Base-by-base conservation (phyloP, 2,329 filamentous ascomycete genomes). In the Hypoxylon sp. region DNA sequence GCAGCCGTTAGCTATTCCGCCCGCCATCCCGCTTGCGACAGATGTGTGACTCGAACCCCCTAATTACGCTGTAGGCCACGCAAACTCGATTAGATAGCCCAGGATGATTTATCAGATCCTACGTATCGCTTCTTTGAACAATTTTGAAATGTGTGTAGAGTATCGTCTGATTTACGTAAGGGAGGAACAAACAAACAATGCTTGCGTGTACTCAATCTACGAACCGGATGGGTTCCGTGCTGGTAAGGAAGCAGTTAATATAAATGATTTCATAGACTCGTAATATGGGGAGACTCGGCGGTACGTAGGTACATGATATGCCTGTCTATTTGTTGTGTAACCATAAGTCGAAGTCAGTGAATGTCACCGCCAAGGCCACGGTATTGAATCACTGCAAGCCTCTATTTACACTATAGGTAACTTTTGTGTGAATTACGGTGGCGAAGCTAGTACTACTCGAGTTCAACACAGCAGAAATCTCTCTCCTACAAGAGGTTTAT, bases 91-190 rank as follows among this genome's bases (percentile, higher is more conserved):
- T 21, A 44, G 2, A 44, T 8, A 11, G 17, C 39, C 21, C 13
- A 47, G 7, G 29, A 50, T 62, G 59, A 51, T 46, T n/a, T 50
- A 42, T 62, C 51, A 50, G 5, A 62, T 50, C 44, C 11, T 6
- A 39, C 17, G 27, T 56, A 56, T n/a, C 29, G 17, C 17, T 13
- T 17, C n/a, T 7, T 31, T 37, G 50, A 21, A 21, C 15, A 13
- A 47, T 47, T 47, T 47, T 2, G 15, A 8, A 17, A 15, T 7
- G 37, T 42, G 24, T 42, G 2, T 42, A 21, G 17, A 21, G 35
- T 3, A 52, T 32, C n/a, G 11, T 13, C n/a, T 15, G 27, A 27
- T n/a, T 42, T 27, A 27, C 32, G 51, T 54, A 54, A 42, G 10
- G 7, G 7, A 11, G 19, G 11, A 52, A 17, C 29, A 35, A 35